Base-by-base conservation (phyloP, 2,329 filamentous ascomycete species). In the Aspergillus pseudotamarii region DNA sequence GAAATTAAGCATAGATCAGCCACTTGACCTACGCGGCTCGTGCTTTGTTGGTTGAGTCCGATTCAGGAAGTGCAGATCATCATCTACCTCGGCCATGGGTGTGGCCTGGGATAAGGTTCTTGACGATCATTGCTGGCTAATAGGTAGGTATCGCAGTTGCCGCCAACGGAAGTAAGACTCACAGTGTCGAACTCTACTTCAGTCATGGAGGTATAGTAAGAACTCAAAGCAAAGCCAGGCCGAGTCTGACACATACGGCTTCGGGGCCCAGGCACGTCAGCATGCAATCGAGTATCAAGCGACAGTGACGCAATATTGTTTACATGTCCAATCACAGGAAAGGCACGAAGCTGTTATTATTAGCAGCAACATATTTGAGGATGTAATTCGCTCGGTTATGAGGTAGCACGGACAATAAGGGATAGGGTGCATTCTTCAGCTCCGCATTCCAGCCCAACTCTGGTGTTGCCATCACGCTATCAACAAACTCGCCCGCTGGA, bases 351-450 rank as follows among this genome's bases (percentile, higher is more conserved):
- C n/a, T 46, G 30, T 36, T 55, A 55, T 36, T 55, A 38, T 23
- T 55, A 55, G 51, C 36, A 55, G 12, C 11, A 23, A 36, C 32
- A 16, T 26, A 26, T 23, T n/a, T 4, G 19, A 10, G 30, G 6
- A 21, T 53, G 50, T 12, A 23, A 46, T 28, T 30, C n/a, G 30
- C 32, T 23, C 30, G 51, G 19, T 36, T 9, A 36, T 34, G 10
- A 41, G 6, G 38, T 9, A 1, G 38, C 16, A n/a, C 19, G 51
- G 9, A 43, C 32, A 21, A 60, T 43, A 23, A 54, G 48, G 48
- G 34, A 60, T 54, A 46, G 48, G 9, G 26, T 19, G 50, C 58
- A 60, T 60, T 60, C 58, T 38, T 30, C 26, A 34, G 19, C 19
- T 26, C 48, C 38, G 26, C 58, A 60, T 60, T 60, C 58, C 50